Evolutionary conservation across 805 yeast genomes (phyloP), one percentile per base, ranked within the genome.

Genomic region (Ogataea wickerhamii): DNA sequence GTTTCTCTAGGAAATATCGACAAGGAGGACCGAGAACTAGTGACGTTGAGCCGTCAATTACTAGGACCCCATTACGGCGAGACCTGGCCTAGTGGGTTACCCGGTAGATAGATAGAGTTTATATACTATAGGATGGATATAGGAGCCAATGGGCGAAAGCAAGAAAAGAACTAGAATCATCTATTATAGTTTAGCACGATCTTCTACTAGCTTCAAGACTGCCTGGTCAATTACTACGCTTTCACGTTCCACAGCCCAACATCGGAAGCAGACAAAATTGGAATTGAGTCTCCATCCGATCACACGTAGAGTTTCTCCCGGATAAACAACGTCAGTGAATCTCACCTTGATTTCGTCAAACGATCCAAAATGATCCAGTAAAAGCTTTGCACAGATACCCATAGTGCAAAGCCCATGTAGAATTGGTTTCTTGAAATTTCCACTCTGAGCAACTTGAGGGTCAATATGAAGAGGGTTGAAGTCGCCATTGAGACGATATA

Each of bases 391-490:
- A 28, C 85, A 67, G 42, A 89, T 75, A 44, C 98, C 98, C 60
- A 86, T 78, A 14, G 86, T 74, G 55, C 94, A 84, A 64, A 91
- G 74, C 29, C 98, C 98, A 66, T 91, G 98, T 49, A 91, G 73
- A 51, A 91, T 91, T 34, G 98, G 98, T 38, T 69, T 67, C 34
- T 78, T 79, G 61, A 91, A 91, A 44, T 82, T 83, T 33, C 91
- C 97, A 40, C 85, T 85, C 47, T 80, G 76, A 12, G 98, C 97
- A 64, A 89, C 83, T 21, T 61, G 70, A 14, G 98, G 97, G 66
- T 91, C 98, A 58, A 91, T 82, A 68, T 89, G 98, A 52, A 91
- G 74, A 43, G 98, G 98, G 64, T 91, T 91, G 63, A 80, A 81
- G 69, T 91, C 98, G 38, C 96, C 98, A 44, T 91, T 82, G 44